Evolutionary conservation across 129 eudicot species (phyloP), one percentile per base, ranked within the genome.

Genomic region (Flaveria sonorensis): DNA sequence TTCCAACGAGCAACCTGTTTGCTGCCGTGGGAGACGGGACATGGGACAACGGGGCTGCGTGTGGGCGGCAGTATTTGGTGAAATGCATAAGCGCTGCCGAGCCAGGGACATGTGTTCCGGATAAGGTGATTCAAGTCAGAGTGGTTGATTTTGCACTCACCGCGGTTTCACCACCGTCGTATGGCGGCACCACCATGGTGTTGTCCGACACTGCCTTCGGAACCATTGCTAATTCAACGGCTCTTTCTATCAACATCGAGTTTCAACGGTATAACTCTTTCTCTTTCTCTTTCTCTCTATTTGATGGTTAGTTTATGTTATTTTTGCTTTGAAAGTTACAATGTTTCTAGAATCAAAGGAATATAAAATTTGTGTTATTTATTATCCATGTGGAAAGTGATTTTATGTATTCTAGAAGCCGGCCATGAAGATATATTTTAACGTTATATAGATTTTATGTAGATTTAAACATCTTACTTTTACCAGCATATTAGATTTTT

Each of bases 1-100:
- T 90, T 23, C 96, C 96, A 5, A 72, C 89, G 11, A 85, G 87
- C 79, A 86, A 90, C 56, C 63, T 88, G 75, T 90, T 90, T 24
- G 96, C 82, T 43, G 89, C 96, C 6, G 96, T 88, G 0, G 92
- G 93, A 3, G 87, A 82, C 5, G 96, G 91, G 13, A 85, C 88
- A 9, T 90, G 96, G 96, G 92, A 86, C 79, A 86, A 90, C 57
- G 93, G 93, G 15, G 96, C 96, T 0, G 82, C 96, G 15, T 88
- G 93, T 50, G 96, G 96, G 51, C 78, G 92, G 24, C 91, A 83
- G 43, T 90, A 90, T 53, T 59, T 87, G 86, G 91, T 86, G 59
- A 84, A 85, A 66, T 90, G 96, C 70, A 84, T 88, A 48, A 90
- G 91, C 42, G 91, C 91, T 2, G 63, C 57, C 1, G 75, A 23